These are phyloP conservation scores for Colletotrichum costaricense DNA, from an alignment of 2,329 filamentous ascomycete species.

Conservation along the genomic window DNA sequence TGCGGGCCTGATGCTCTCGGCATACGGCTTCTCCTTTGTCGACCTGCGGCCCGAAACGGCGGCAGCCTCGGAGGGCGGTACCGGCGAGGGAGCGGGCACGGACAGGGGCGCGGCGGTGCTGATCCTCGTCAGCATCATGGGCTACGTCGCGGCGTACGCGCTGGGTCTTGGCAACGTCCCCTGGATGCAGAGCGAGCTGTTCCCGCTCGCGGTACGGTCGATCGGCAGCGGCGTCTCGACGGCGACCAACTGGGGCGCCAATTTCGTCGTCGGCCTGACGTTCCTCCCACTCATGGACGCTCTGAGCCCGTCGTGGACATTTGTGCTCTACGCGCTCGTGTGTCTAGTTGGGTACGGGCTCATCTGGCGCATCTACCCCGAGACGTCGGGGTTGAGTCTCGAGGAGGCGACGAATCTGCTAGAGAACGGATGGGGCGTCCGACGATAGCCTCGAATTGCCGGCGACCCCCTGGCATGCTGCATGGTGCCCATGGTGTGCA, in stretches of 20 bases:
- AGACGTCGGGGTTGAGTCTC: slow-evolving; percentile 83
- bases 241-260: slow-evolving; percentile 87
- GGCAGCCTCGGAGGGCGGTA: slow-evolving; percentile 38
- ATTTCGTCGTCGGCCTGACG: slow-evolving; percentile 86
- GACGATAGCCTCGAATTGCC: slow-evolving; percentile 35
- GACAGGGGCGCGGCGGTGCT: slow-evolving; percentile 56
- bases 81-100: slow-evolving; percentile 36
- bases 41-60: slow-evolving; percentile 50
- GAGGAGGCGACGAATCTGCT: slow-evolving; percentile 83
- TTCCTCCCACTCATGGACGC: slow-evolving; percentile 89
- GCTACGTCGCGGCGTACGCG: slow-evolving; percentile 89
- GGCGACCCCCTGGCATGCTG: background rate
- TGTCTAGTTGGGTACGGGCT: slow-evolving; percentile 75
- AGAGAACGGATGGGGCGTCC: slow-evolving; percentile 79
- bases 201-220: slow-evolving; percentile 80
- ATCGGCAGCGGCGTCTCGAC: slow-evolving; percentile 80
- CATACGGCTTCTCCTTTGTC: slow-evolving; percentile 77
- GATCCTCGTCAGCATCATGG: slow-evolving; percentile 80
- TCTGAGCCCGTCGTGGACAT: slow-evolving; percentile 80
- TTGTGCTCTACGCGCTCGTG: slow-evolving; percentile 80
- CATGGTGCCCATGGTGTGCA: background rate
- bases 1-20: slow-evolving; percentile 75
- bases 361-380: slow-evolving; percentile 83
- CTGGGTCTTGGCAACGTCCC: slow-evolving; percentile 91
- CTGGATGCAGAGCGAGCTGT: slow-evolving; percentile 96